Evolutionary conservation across 257 asterid species (phyloP).

Genomic region (Catharanthus roseus): DNA sequence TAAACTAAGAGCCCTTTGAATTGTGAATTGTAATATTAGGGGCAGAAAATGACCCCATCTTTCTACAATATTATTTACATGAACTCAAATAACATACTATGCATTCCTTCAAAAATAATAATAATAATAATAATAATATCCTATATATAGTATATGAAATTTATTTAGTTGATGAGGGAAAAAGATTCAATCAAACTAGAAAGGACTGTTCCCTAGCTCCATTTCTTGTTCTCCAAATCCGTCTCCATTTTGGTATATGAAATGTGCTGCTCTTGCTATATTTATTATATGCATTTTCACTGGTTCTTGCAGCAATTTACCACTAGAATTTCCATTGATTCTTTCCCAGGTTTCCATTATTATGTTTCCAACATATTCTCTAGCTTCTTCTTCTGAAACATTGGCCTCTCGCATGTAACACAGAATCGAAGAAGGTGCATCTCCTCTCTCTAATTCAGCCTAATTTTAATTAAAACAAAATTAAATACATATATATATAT

Average conservation of each 20-base stretch:
- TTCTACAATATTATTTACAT: too few species aligned
- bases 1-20: too few species aligned
- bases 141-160: too few species aligned
- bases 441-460: slow-evolving; percentile 64
- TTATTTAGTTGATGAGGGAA: too few species aligned
- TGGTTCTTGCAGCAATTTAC: slow-evolving; percentile 4
- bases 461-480: neutral
- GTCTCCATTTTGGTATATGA: slow-evolving; percentile 53
- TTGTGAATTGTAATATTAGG: too few species aligned
- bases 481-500: too few species aligned
- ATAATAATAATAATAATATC: too few species aligned
- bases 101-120: too few species aligned
- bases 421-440: slow-evolving; percentile 51
- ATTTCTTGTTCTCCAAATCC: slow-evolving; percentile 54
- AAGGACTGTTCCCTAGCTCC: slow-evolving; percentile 33
- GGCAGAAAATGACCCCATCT: too few species aligned
- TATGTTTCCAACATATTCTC: slow-evolving; percentile 29
- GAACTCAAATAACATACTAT: too few species aligned
- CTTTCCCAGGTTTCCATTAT: slow-evolving; percentile 34
- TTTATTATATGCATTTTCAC: slow-evolving; percentile 31
- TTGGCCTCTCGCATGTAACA: slow-evolving; percentile 56
- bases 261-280: slow-evolving; percentile 39
- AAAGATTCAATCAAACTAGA: slow-evolving; percentile 27
- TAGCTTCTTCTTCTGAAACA: slow-evolving; percentile 31
- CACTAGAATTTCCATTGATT: slow-evolving; percentile 24